phyloP scores from a whole-genome alignment of 768 basidiomycete genomes.

The Phanerochaete sordida region DNA sequence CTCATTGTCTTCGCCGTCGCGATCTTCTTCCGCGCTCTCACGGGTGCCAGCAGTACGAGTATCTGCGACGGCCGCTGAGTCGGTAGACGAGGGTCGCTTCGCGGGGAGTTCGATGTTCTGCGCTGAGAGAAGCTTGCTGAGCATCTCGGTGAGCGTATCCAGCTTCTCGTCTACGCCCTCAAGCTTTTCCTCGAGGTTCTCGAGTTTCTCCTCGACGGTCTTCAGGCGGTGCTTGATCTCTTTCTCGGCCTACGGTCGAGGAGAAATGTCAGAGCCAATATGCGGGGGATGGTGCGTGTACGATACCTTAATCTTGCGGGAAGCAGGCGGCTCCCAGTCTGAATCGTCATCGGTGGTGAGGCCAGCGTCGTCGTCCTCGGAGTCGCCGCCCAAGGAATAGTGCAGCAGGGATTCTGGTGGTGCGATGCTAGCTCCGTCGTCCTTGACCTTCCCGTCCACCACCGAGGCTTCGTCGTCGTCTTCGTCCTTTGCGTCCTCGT shows the following conservation, averaged over 20 bases:
- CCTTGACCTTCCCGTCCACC: too few species aligned
- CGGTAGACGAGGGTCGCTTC: too few species aligned
- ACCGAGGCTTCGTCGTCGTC: too few species aligned
- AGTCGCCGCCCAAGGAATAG: slow-evolving; percentile 1
- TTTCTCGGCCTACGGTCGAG: background rate
- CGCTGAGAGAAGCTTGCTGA: background rate
- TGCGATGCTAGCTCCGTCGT: too few species aligned
- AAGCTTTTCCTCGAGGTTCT: too few species aligned
- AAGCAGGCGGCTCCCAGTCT: background rate
- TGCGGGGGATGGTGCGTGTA: too few species aligned
- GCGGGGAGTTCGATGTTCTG: too few species aligned
- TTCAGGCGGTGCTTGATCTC: background rate
- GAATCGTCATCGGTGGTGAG: slow-evolving; percentile 1
- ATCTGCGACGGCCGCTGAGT: too few species aligned
- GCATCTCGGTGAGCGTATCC: background rate
- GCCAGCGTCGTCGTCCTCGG: slow-evolving; percentile 1
- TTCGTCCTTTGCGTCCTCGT: too few species aligned
- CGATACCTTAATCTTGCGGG: slow-evolving; percentile 5
- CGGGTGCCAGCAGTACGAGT: background rate
- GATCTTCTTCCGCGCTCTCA: background rate
- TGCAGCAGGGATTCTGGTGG: too few species aligned
- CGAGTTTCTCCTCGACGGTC: background rate
- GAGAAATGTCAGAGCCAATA: too few species aligned
- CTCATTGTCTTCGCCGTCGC: background rate
- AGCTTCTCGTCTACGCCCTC: background rate